Percentiles rank a stretch among this genome's conserved stretches.
Evolutionary conservation across 805 yeast species (phyloP).

Genomic region (Starmerella geochares): DNA sequence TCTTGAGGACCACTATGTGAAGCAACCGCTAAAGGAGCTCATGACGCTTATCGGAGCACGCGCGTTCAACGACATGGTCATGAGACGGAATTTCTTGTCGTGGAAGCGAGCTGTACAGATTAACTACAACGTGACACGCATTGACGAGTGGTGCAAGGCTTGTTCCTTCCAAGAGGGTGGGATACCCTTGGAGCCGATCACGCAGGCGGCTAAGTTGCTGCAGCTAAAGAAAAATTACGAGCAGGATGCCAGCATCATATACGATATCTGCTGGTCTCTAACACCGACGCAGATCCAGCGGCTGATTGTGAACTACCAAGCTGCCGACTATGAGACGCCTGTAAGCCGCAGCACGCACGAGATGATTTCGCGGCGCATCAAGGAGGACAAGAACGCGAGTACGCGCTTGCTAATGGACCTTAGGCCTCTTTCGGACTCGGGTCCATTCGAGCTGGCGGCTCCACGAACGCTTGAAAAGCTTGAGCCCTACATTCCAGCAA

Average conservation of each 20-base stretch:
- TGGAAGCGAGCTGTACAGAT: slow-evolving; percentile 98
- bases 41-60: slow-evolving; percentile 79
- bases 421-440: slow-evolving; percentile 33
- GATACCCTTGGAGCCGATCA: slow-evolving; percentile 68
- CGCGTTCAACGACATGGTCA: slow-evolving; percentile 88
- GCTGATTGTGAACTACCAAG: slow-evolving; percentile 74
- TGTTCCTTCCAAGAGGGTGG: slow-evolving; percentile 85
- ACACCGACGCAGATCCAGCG: slow-evolving; percentile 94
- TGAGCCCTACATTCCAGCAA: slow-evolving; percentile 74
- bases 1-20: slow-evolving; percentile 73
- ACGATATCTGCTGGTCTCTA: slow-evolving; percentile 88
- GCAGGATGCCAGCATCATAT: slow-evolving; percentile 82
- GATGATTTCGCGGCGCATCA: slow-evolving; percentile 49
- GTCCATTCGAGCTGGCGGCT: slow-evolving; percentile 35
- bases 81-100: slow-evolving; percentile 86
- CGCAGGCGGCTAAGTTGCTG: slow-evolving; percentile 85
- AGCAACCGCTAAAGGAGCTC: slow-evolving; percentile 73
- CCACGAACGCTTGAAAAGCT: slow-evolving; percentile 62
- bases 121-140: slow-evolving; percentile 88
- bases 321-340: slow-evolving; percentile 92
- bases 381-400: slow-evolving; percentile 37
- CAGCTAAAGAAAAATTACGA: slow-evolving; percentile 83
- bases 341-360: slow-evolving; percentile 70
- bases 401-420: slow-evolving; percentile 35
- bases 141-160: slow-evolving; percentile 97